Percentiles rank a stretch among this genome's conserved stretches.
These are phyloP conservation scores for Daedaleopsis nitida DNA, from an alignment of 768 basidiomycete species.

Conservation along the genomic window DNA sequence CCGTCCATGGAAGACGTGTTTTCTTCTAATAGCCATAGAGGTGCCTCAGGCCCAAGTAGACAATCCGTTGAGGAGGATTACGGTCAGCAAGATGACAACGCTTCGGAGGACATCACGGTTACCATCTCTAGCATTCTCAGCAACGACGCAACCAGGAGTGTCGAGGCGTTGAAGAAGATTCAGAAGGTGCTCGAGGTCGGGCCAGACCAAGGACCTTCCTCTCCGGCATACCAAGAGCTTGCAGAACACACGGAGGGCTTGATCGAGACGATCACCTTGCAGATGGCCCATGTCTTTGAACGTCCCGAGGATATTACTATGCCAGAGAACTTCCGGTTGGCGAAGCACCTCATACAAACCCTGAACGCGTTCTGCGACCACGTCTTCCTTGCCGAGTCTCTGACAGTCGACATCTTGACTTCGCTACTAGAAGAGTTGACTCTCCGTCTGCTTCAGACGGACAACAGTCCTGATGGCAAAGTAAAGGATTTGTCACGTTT, in stretches of 20 bases:
- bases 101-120: conserved; percentile 63
- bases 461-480: conserved; percentile 79
- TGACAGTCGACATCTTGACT: conserved; percentile 83
- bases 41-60: neutral
- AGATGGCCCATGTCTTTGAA: conserved; percentile 92
- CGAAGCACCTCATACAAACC: conserved; percentile 97
- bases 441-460: conserved; percentile 88
- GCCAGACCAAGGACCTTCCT: conserved; percentile 71
- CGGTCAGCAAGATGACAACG: conserved; percentile 33
- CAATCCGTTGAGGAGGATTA: conserved; percentile 25
- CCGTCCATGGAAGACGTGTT: conserved; percentile 13
- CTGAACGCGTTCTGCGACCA: conserved; percentile 95
- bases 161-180: conserved; percentile 91
- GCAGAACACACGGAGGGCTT: conserved; percentile 82
- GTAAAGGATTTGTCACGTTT: conserved; percentile 93
- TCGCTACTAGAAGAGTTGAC: conserved; percentile 92
- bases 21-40: conserved; percentile 14
- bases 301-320: conserved; percentile 70
- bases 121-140: conserved; percentile 89
- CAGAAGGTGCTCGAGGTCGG: conserved; percentile 82
- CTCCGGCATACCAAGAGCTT: conserved; percentile 72
- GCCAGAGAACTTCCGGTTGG: conserved; percentile 86
- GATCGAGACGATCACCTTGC: conserved; percentile 86
- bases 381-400: conserved; percentile 79
- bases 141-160: conserved; percentile 81